phyloP scores from a whole-genome alignment of 192 early-diverging fungal genomes.

The Polychytrium aggregatum region DNA sequence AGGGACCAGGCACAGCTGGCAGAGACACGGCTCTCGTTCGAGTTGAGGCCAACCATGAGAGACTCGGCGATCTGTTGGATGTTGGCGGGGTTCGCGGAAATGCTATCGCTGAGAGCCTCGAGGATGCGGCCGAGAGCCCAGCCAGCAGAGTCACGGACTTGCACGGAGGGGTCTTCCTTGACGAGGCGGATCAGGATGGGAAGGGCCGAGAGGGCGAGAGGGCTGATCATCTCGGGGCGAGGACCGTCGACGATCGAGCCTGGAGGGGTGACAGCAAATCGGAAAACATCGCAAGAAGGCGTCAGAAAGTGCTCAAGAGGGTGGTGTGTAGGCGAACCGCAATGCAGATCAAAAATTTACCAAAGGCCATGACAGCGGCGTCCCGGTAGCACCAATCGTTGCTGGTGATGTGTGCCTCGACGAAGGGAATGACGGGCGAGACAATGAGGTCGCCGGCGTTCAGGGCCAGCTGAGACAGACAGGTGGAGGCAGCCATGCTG shows the following conservation, averaged over 20 bases:
- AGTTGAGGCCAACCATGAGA: no score
- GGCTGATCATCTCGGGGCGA: constrained; percentile 12
- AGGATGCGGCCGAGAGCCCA: constrained; percentile 98
- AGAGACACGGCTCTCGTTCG: constrained; percentile 84
- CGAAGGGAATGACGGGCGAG: constrained; percentile 73
- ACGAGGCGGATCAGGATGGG: constrained; percentile 77
- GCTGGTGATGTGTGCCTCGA: constrained; percentile 73
- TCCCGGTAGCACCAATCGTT: constrained; percentile 90
- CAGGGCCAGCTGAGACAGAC: constrained; percentile 76
- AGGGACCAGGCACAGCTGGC: constrained; percentile 94
- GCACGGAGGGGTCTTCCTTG: constrained; percentile 72
- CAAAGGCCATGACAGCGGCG: constrained; percentile 97
- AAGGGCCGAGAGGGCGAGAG: constrained; percentile 45
- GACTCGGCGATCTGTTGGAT: no score
- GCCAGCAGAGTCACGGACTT: constrained; percentile 94
- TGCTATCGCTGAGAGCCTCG: constrained; percentile 74
- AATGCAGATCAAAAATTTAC: constrained; percentile 10
- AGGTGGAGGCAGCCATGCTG: constrained; percentile 95
- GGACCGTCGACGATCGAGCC: constrained; percentile 95
- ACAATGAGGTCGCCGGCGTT: constrained; percentile 76
- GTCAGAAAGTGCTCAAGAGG: neutral
- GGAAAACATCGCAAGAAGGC: neutral
- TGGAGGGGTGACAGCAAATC: no score
- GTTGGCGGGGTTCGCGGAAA: no score
- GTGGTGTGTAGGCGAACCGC: constrained; percentile 3